Evolutionary conservation across 352 stramenopile species (phyloP).

Genomic region (Phytopythium litorale): DNA sequence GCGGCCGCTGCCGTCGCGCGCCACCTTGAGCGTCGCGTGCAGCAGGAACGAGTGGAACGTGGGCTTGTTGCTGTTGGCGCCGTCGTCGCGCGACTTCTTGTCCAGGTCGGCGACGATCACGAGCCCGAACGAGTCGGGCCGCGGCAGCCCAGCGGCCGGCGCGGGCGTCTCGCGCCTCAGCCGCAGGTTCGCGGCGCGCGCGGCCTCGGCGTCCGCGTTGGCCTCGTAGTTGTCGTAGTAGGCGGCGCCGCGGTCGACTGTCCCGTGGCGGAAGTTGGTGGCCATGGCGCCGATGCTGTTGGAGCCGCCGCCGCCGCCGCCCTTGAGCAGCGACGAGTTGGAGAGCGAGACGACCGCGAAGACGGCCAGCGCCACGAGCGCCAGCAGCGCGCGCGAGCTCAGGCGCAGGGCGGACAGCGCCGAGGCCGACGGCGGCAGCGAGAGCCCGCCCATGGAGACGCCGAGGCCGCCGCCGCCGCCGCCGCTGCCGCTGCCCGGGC

Average conservation of each 20-base stretch:
- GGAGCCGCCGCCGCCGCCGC: conserved; percentile 13
- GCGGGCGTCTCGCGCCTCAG: conserved; percentile 28
- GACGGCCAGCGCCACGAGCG: conserved; percentile 41
- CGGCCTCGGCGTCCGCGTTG: no score
- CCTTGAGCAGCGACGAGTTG: conserved; percentile 29
- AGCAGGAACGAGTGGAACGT: conserved; percentile 90
- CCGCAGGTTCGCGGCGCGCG: not conserved
- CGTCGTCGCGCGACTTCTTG: conserved; percentile 86
- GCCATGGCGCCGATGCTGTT: conserved; percentile 17
- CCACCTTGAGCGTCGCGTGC: conserved; percentile 85
- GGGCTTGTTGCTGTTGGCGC: conserved; percentile 79
- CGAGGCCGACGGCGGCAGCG: conserved; percentile 21
- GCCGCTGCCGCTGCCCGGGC: conserved; percentile 11
- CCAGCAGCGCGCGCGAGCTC: conserved; percentile 42
- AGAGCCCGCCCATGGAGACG: conserved; percentile 9
- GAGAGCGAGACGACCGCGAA: conserved; percentile 68
- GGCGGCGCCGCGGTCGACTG: not conserved
- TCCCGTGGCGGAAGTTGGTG: conserved; percentile 11
- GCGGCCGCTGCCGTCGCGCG: conserved; percentile 22
- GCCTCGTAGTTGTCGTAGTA: conserved; percentile 1
- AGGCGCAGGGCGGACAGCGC: conserved; percentile 37
- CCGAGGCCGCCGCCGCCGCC: conserved; percentile 9
- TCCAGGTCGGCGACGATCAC: conserved; percentile 96
- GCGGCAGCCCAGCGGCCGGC: conserved; percentile 11
- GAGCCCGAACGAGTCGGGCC: conserved; percentile 77